Evolutionary conservation across 2,329 filamentous ascomycete genomes (phyloP).

Genomic region (Hirsutella minnesotensis): DNA sequence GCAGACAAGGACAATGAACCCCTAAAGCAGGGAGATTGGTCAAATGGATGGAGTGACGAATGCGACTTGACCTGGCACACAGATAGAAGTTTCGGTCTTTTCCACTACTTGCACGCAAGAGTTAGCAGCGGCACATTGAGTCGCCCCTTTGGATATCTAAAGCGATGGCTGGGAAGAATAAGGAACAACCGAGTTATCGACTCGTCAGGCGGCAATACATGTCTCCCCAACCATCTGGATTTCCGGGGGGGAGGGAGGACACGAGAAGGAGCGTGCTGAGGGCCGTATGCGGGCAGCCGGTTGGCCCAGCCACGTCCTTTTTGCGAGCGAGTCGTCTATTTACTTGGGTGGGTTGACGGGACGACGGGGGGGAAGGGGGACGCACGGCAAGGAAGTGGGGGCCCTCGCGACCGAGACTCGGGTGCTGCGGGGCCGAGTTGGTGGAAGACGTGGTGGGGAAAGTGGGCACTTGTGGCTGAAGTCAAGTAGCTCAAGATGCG

Average conservation of each 20-base stretch:
- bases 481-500: too few relatives aligned
- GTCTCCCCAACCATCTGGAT: slow-evolving; percentile 1
- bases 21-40: too few relatives aligned
- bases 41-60: neutral
- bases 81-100: neutral
- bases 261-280: too few relatives aligned
- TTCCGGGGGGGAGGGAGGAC: too few relatives aligned
- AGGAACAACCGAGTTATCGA: neutral
- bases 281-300: slow-evolving; percentile 4
- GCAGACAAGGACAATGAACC: too few relatives aligned
- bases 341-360: slow-evolving; percentile 14
- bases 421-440: too few relatives aligned
- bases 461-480: too few relatives aligned
- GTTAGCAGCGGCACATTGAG: too few relatives aligned
- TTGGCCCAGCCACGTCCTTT: slow-evolving; percentile 20
- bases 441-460: too few relatives aligned
- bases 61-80: neutral
- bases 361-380: slow-evolving; percentile 9
- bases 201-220: neutral
- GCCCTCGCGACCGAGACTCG: neutral
- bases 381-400: slow-evolving; percentile 1
- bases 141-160: neutral
- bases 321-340: slow-evolving; percentile 11
- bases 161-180: slow-evolving; percentile 3
- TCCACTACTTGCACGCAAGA: too few relatives aligned